Evolutionary conservation across 2,329 filamentous ascomycete species (phyloP).

Genomic region (Fonsecaea monophora): DNA sequence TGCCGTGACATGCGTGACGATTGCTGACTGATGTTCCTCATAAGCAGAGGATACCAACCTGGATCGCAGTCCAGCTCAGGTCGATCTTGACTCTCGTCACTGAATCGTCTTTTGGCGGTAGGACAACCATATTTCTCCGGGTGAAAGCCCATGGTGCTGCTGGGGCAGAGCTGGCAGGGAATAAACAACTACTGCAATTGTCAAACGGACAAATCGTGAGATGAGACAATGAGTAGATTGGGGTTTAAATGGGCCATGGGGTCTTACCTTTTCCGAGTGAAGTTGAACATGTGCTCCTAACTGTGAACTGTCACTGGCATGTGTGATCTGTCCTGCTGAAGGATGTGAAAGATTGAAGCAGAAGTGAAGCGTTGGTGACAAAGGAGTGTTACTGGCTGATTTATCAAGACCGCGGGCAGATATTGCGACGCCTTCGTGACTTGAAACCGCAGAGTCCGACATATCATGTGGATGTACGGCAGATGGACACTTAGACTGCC

Average conservation of each 20-base stretch:
- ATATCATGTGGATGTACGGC: not conserved
- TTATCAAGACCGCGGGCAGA: not conserved
- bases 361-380: not conserved
- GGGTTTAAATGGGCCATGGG: not conserved
- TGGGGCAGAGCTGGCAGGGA: not conserved
- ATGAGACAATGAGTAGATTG: not conserved
- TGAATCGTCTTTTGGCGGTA: constrained; percentile 3
- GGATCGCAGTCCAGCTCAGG: not conserved
- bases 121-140: constrained; percentile 19
- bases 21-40: not conserved
- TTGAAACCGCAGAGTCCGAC: not conserved
- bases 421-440: not conserved
- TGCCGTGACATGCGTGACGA: not conserved
- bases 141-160: constrained; percentile 12
- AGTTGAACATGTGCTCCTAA: not conserved
- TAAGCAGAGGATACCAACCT: constrained; percentile 8
- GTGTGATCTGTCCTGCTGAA: not conserved
- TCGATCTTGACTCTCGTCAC: not conserved
- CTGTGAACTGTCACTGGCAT: constrained; percentile 9
- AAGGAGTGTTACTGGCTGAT: not conserved
- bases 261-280: constrained; percentile 1
- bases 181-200: not conserved
- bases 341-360: not conserved
- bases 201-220: not conserved
- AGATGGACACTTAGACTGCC: not conserved